Percentiles rank a stretch among this genome's conserved stretches.
These are phyloP conservation scores for Blechomonas ayalai DNA, from an alignment of 208 protist species.

Conservation along the genomic window DNA sequence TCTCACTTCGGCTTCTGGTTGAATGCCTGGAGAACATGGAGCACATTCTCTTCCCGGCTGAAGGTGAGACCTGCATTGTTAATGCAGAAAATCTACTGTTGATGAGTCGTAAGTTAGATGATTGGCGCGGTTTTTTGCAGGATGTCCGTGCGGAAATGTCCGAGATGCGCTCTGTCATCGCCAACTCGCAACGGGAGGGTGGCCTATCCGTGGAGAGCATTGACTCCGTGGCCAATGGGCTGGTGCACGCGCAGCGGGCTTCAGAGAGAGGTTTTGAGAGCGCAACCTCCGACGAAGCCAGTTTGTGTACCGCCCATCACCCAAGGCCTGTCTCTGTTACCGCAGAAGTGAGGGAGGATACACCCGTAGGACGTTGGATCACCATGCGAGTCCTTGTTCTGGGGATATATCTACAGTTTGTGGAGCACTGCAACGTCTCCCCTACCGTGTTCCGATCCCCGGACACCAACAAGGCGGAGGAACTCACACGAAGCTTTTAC, in stretches of 20 bases:
- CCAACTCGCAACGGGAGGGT: slow-evolving; percentile 4
- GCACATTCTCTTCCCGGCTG: slow-evolving; percentile 18
- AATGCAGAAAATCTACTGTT: slow-evolving; percentile 36
- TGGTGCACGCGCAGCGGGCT: too few relatives aligned
- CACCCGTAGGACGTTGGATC: neutral
- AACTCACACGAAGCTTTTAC: slow-evolving; percentile 8
- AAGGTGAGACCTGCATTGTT: slow-evolving; percentile 17
- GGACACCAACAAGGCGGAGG: slow-evolving; percentile 4
- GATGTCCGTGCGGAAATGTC: slow-evolving; percentile 15
- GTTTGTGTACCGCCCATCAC: too few relatives aligned
- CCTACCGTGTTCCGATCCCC: slow-evolving; percentile 9
- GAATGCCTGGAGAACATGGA: slow-evolving; percentile 26
- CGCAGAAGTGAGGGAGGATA: neutral
- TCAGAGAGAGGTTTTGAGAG: too few relatives aligned
- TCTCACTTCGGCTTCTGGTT: slow-evolving; percentile 26
- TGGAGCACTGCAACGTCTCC: neutral
- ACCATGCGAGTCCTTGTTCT: slow-evolving; percentile 12
- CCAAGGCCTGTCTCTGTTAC: neutral
- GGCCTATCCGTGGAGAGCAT: neutral
- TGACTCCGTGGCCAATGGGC: too few relatives aligned
- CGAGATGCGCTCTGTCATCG: slow-evolving; percentile 12
- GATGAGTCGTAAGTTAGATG: slow-evolving; percentile 31
- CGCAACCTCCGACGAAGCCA: too few relatives aligned
- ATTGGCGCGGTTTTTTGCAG: slow-evolving; percentile 25
- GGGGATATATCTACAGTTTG: slow-evolving; percentile 11